Evolutionary conservation across 1,139 yeast species (phyloP), one percentile per base, ranked within the genome.

Genomic region (Pichia sp.): DNA sequence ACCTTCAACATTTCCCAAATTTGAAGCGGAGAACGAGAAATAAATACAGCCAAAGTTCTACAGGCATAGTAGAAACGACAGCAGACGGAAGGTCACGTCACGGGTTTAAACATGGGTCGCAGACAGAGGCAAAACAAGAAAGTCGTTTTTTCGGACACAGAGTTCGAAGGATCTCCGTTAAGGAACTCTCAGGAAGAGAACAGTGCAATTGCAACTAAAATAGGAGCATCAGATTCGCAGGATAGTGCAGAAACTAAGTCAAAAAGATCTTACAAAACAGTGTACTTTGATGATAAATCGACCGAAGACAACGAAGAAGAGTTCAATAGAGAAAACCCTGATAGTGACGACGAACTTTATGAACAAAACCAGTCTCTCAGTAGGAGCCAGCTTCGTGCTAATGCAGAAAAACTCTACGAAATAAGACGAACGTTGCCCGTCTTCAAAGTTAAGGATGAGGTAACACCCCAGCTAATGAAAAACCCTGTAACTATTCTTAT

Each of bases 401-500:
- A 72, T 54, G 82, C 92, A 0, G 61, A 62, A 23, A 70, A 71
- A 11, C 74, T 89, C 15, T 70, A 81, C 5, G 71, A 74, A 48
- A 69, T 77, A 2, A 75, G 97, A 57, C 70, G 80, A 59, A 75
- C 78, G 1, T 74, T 92, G 41, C 97, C 97, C 0, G 87, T 92
- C 41, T 90, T 78, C 68, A 84, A 80, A 60, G 90, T 90, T 60
- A 81, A 82, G 63, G 82, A 80, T 48, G 79, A 81, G 54, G 80
- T 93, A 30, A 66, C 87, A 57, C 73, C 78, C 13, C 81, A 83
- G 60, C 69, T 93, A 2, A 57, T 70, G 10, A 61, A 72, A 10
- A 80, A 85, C 63, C 84, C 79, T 59, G 95, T 90, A 4, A 83
- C 92, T 0, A 82, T 93, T 4, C 75, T 93, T 11, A 87, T 93